Evolutionary conservation across 805 yeast species (phyloP).

Genomic region (Kazachstania martiniae): DNA sequence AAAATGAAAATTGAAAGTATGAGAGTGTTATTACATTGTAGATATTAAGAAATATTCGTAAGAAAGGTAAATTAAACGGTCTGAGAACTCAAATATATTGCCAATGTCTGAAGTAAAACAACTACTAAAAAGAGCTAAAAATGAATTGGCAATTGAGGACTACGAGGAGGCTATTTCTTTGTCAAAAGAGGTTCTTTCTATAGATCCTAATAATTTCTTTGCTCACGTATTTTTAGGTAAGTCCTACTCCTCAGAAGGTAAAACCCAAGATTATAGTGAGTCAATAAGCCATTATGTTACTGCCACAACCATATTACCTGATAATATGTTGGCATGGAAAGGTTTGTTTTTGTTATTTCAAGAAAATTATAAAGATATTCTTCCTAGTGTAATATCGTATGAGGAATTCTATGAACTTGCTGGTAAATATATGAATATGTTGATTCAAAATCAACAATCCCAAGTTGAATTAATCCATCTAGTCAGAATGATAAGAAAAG

Average conservation of each 20-base stretch:
- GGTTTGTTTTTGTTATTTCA: conserved; percentile 47
- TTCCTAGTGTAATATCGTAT: conserved; percentile 33
- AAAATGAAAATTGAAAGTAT: background rate
- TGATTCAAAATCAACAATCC: conserved; percentile 34
- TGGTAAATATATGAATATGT: conserved; percentile 33
- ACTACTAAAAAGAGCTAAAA: conserved; percentile 38
- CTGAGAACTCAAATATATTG: no score
- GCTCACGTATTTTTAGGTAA: conserved; percentile 70
- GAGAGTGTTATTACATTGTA: no score
- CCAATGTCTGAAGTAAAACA: conserved; percentile 27
- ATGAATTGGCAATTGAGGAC: conserved; percentile 44
- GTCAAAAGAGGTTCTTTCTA: conserved; percentile 43
- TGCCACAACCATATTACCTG: conserved; percentile 42
- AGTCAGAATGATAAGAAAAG: conserved; percentile 35
- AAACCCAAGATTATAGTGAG: conserved; percentile 14
- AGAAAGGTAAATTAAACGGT: no score
- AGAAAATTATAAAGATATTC: conserved; percentile 20
- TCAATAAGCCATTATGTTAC: conserved; percentile 29
- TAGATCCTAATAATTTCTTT: conserved; percentile 47
- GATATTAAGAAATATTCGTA: no score
- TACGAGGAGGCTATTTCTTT: conserved; percentile 51
- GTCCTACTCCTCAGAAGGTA: conserved; percentile 39
- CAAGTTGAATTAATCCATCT: conserved; percentile 40
- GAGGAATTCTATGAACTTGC: conserved; percentile 33
- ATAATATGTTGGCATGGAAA: conserved; percentile 64